Base-by-base conservation (phyloP, 169 alveolate species). In the Plasmodium fragile region DNA sequence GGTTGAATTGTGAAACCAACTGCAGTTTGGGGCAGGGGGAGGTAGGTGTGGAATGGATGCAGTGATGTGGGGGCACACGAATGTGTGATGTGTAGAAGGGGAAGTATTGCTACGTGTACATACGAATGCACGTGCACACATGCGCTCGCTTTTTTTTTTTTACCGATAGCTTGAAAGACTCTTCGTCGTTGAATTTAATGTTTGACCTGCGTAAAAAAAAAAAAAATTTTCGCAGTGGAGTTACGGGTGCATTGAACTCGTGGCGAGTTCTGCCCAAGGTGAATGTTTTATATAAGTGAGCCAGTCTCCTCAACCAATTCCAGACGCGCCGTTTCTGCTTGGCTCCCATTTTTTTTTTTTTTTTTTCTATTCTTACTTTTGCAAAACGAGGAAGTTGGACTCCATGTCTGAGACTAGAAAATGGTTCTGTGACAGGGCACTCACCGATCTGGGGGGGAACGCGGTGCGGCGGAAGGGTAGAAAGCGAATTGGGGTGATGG, bases 131-230 rank as follows among this genome's bases (percentile, higher is more conserved):
- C 25, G 16, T 49, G 59, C 59, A 49, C n/a, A 49, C 25, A 49
- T 11, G 59, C 59, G 25, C 7, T 11, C 59, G 59, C 22, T 22
- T 49, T 13, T 36, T 83, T 71, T 22, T 49, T 13, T 36, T 83
- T 71, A 83, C 92, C 82, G 92, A 83, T 83, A 83, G 18, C 32
- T 83, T 83, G 53, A 83, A 83, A 13, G 92, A 83, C 34, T 83
- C 92, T 28, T 85, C 93, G 39, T 85, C 93, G 84, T 85, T 85
- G 28, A 49, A 75, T 41, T 30, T 85, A 6, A 85, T 73, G 43
- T 75, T 85, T 32, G 85, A 85, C 49, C 92, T 83, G 45, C 69
- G 77, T 13, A 39, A 4, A 83, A 69, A 83, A 22, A 28, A 8
- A 4, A 83, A 69, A 83, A 22, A 28, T 7, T 28, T 52, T n/a